Conservation (phyloP, 345 rosid genomes). For the Hibiscus trionum region DNA sequence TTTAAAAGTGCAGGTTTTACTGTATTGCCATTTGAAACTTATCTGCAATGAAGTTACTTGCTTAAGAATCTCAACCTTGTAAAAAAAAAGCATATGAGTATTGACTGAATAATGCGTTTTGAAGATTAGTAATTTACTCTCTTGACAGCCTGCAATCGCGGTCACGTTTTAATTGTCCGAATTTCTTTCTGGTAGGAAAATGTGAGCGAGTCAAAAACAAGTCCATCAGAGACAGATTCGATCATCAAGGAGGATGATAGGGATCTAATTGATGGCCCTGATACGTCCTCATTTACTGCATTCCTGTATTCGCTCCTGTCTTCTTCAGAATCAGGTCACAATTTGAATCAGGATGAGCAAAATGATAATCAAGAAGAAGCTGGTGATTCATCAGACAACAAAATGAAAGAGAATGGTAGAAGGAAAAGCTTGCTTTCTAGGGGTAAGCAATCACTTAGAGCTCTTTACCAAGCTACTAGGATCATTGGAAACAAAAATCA, state of each 20-base stretch:
- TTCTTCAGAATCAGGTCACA: constrained; percentile 42
- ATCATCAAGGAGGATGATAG: constrained; percentile 35
- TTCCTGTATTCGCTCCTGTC: constrained; percentile 78
- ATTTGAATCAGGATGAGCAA: constrained; percentile 32
- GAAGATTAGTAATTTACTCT: not conserved
- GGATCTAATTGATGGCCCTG: constrained; percentile 60
- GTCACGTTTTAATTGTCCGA: not conserved
- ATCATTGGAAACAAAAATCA: constrained; percentile 38
- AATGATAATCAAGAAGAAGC: constrained; percentile 33
- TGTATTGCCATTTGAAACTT: not conserved
- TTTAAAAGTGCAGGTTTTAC: not conserved
- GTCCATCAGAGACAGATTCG: constrained; percentile 41
- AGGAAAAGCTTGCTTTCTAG: constrained; percentile 60
- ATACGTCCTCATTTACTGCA: constrained; percentile 91
- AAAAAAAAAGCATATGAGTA: not conserved
- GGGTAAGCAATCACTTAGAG: constrained; percentile 65
- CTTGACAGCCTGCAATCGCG: not conserved
- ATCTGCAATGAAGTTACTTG: not conserved
- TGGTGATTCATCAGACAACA: constrained; percentile 27
- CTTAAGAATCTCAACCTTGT: not conserved
- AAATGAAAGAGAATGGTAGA: constrained; percentile 43
- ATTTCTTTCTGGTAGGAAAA: constrained; percentile 36
- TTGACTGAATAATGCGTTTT: not conserved
- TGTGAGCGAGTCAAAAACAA: constrained; percentile 35
- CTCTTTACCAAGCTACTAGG: constrained; percentile 51